These are phyloP conservation scores for Fusarium armeniacum DNA, from an alignment of 2,329 filamentous ascomycete genomes.

Conservation along the genomic window DNA sequence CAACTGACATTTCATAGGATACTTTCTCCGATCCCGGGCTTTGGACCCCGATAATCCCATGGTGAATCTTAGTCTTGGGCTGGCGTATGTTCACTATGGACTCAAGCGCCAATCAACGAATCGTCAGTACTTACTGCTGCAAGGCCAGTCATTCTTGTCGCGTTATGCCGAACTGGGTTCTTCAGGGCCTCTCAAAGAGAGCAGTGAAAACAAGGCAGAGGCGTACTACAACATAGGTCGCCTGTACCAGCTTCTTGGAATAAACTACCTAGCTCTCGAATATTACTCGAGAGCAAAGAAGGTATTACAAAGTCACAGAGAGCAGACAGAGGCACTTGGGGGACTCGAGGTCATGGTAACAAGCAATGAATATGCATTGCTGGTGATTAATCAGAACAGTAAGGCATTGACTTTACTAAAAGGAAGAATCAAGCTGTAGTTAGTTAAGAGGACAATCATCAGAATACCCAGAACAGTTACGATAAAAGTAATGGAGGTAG, in stretches of 20 bases:
- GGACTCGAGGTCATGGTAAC: conserved; percentile 52
- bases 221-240: conserved; percentile 58
- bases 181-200: neutral
- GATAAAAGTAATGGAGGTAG: neutral
- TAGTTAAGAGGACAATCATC: neutral
- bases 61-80: conserved; percentile 83
- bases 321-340: conserved; percentile 10
- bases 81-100: conserved; percentile 89
- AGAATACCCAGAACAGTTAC: neutral
- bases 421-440: conserved; percentile 43
- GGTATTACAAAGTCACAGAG: conserved; percentile 2
- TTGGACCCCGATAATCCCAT: conserved; percentile 82
- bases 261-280: conserved; percentile 71
- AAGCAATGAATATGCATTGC: conserved; percentile 53
- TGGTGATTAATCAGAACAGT: conserved; percentile 52
- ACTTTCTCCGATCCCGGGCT: conserved; percentile 83
- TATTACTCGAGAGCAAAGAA: conserved; percentile 70
- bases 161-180: conserved; percentile 50
- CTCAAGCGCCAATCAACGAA: conserved; percentile 93
- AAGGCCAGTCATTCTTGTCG: conserved; percentile 84
- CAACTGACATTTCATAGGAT: conserved; percentile 64
- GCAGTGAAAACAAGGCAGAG: conserved; percentile 47
- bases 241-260: conserved; percentile 56
- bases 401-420: conserved; percentile 51
- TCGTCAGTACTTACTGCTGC: conserved; percentile 86